phyloP scores from a whole-genome alignment of 495 filamentous ascomycete genomes.

The Chaetomidium leptoderma region DNA sequence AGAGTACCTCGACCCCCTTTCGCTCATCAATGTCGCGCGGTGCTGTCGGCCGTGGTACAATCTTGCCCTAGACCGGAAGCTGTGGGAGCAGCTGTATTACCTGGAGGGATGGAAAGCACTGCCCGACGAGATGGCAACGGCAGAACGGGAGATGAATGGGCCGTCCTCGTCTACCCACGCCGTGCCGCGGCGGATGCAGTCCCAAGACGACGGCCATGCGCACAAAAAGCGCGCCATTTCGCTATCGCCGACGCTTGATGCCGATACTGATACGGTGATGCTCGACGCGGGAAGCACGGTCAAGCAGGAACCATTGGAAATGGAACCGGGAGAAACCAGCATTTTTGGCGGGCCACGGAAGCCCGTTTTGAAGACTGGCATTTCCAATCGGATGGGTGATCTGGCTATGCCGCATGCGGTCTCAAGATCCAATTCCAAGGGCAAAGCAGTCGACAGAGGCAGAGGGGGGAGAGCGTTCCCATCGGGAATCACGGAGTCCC shows the following conservation, averaged over 20 bases:
- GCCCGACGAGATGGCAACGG: constrained; percentile 57
- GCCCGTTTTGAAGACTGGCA: constrained; percentile 4
- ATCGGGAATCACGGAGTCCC: neutral
- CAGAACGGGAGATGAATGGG: constrained; percentile 56
- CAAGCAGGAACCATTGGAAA: constrained; percentile 29
- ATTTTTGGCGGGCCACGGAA: constrained; percentile 34
- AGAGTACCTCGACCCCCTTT: constrained; percentile 71
- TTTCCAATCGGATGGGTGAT: constrained; percentile 19
- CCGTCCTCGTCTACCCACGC: constrained; percentile 17
- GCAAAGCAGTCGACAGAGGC: constrained; percentile 29
- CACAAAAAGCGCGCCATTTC: constrained; percentile 48
- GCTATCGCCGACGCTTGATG: constrained; percentile 27
- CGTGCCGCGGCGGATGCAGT: constrained; percentile 30
- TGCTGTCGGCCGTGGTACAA: constrained; percentile 78
- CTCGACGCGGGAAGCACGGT: constrained; percentile 31
- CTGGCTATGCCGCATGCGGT: constrained; percentile 18
- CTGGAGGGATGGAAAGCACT: constrained; percentile 81
- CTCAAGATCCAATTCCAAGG: constrained; percentile 16
- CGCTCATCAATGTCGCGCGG: constrained; percentile 70
- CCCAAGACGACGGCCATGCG: constrained; percentile 38
- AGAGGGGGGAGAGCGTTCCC: constrained; percentile 30
- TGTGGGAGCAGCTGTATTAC: constrained; percentile 81
- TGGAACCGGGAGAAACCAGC: constrained; percentile 30
- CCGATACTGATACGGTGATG: constrained; percentile 47
- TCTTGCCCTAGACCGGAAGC: constrained; percentile 72